Percentiles rank a stretch among this genome's conserved stretches.
Evolutionary conservation across 495 filamentous ascomycete species (phyloP).

Genomic region (Hypomontagnella submonticulosa): DNA sequence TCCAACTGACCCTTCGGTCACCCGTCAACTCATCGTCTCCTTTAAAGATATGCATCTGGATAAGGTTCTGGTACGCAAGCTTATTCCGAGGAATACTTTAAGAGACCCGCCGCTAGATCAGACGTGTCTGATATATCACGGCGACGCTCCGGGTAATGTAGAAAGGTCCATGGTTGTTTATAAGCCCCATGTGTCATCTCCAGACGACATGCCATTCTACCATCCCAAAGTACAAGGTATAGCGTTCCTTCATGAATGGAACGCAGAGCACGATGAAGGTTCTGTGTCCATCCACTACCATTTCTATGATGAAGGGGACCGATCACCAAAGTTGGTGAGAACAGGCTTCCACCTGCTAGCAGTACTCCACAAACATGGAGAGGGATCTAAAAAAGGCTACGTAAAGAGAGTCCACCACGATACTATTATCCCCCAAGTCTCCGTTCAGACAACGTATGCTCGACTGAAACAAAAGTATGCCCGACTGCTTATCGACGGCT

Average conservation of each 20-base stretch:
- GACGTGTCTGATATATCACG: constrained; percentile 77
- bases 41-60: constrained; percentile 65
- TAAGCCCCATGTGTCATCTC: constrained; percentile 72
- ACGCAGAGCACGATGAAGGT: constrained; percentile 52
- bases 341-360: constrained; percentile 76
- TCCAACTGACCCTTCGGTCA: constrained; percentile 41
- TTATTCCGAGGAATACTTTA: constrained; percentile 83
- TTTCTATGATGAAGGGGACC: constrained; percentile 63
- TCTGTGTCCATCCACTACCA: constrained; percentile 74
- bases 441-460: constrained; percentile 82
- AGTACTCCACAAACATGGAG: constrained; percentile 80
- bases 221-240: constrained; percentile 79
- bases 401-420: constrained; percentile 82
- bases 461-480: constrained; percentile 84
- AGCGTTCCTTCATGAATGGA: constrained; percentile 77
- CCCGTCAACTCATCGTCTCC: constrained; percentile 47
- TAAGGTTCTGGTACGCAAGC: constrained; percentile 73
- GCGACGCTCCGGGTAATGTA: constrained; percentile 30
- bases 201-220: constrained; percentile 81
- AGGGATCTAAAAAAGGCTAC: constrained; percentile 69
- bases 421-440: constrained; percentile 74
- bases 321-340: constrained; percentile 68
- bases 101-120: constrained; percentile 80
- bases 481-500: constrained; percentile 68
- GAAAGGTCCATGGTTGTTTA: constrained; percentile 75